Percentiles rank a stretch among this genome's conserved stretches.
Evolutionary conservation across 1,284 basidiomycete species (phyloP).

Genomic region (Rhodofomes roseus): DNA sequence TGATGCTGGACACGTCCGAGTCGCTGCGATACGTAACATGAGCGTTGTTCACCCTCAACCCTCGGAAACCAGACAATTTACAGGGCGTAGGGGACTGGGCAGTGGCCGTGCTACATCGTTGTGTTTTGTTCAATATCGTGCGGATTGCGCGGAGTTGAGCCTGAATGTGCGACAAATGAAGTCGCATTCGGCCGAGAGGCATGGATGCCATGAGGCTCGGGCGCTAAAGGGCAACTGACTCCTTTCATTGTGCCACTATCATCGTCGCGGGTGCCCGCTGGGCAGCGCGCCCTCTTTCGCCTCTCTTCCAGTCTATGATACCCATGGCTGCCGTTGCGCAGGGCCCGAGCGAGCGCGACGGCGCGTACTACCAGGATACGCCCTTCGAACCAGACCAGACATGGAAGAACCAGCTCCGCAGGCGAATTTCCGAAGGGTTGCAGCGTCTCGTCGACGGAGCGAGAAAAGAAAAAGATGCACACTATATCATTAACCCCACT

Average conservation of each 20-base stretch:
- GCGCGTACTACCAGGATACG: not conserved
- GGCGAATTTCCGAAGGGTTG: constrained; percentile 1
- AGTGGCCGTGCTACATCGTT: too few relatives aligned
- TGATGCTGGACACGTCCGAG: too few relatives aligned
- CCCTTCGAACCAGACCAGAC: constrained; percentile 1
- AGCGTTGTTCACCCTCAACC: too few relatives aligned
- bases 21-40: too few relatives aligned
- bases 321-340: not conserved
- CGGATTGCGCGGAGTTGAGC: not conserved
- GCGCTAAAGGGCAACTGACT: constrained; percentile 1
- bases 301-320: not conserved
- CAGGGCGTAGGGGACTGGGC: too few relatives aligned
- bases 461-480: not conserved
- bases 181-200: constrained; percentile 1
- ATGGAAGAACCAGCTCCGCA: constrained; percentile 4
- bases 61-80: too few relatives aligned
- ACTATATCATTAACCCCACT: not conserved
- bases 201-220: constrained; percentile 3
- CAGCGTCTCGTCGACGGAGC: constrained; percentile 1
- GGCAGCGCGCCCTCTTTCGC: constrained; percentile 1
- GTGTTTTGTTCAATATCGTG: too few relatives aligned
- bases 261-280: constrained; percentile 2
- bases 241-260: constrained; percentile 2
- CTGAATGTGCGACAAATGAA: not conserved
- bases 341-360: not conserved